These are phyloP conservation scores for Fusarium torulosum DNA, from an alignment of 2,329 filamentous ascomycete genomes.

Conservation along the genomic window DNA sequence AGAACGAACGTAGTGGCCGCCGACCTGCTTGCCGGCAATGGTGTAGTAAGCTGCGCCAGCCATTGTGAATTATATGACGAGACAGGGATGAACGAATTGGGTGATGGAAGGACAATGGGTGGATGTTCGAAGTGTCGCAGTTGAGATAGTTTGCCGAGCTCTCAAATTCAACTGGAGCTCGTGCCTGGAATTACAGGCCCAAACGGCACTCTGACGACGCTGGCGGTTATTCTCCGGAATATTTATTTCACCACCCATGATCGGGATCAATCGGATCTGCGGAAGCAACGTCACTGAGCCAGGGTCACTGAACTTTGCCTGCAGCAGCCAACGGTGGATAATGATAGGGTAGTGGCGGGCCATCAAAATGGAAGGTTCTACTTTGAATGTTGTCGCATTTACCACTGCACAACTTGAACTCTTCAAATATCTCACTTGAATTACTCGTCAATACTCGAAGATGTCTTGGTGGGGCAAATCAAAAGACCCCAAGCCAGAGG, in stretches of 20 bases:
- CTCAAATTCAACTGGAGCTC: conserved; percentile 44
- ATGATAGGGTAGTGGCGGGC: conserved; percentile 29
- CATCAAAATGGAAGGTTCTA: conserved; percentile 36
- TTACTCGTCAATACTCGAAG: background rate
- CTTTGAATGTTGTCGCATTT: conserved; percentile 6
- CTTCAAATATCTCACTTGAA: background rate
- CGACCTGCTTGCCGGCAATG: conserved; percentile 70
- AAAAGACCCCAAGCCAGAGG: conserved; percentile 51
- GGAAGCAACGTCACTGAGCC: conserved; percentile 42
- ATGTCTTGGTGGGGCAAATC: conserved; percentile 62
- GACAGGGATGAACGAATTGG: conserved; percentile 47
- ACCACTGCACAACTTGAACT: background rate
- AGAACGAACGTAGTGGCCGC: conserved; percentile 70
- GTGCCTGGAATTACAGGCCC: conserved; percentile 54
- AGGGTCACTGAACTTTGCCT: conserved; percentile 6
- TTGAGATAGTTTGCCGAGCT: conserved; percentile 49
- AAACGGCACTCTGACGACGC: conserved; percentile 23
- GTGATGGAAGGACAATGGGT: conserved; percentile 50
- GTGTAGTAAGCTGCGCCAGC: conserved; percentile 61
- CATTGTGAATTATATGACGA: conserved; percentile 50
- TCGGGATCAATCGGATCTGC: conserved; percentile 46
- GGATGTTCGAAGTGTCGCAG: conserved; percentile 45
- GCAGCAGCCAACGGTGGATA: conserved; percentile 21
- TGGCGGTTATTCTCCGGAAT: conserved; percentile 50
- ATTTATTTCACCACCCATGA: background rate